Evolutionary conservation across 441 rosid species (phyloP), one percentile per base, ranked within the genome.

Genomic region (Aquilaria agallochum): DNA sequence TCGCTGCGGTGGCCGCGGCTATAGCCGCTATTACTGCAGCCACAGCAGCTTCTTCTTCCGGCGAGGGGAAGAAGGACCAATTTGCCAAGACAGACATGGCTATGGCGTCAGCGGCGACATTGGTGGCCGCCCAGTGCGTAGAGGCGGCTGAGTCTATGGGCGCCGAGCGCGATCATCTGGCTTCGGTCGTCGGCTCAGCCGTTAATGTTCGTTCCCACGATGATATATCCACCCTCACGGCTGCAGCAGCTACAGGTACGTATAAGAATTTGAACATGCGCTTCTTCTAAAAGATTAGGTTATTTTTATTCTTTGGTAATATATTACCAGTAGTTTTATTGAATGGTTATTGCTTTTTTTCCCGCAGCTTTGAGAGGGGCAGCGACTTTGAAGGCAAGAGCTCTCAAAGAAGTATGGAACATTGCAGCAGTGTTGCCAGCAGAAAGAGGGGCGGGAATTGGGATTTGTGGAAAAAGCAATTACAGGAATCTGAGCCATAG

Each of bases 121-220:
- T 89, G 56, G 95, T 92, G 11, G 98, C 98, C 11, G 96, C 98
- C 3, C 98, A 92, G 78, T 92, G 96, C 63, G 96, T 90, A 61
- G 98, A 92, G 69, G 85, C 95, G 1, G 98, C 98, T 1, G 98
- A 92, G 57, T 76, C 78, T 57, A 74, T 90, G 94, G 96, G 98
- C 32, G 96, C 85, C 11, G 98, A 90, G 71, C 86, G 94, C 15
- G 98, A 90, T 53, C 88, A 83, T 63, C 82, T 92, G 66, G 85
- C 96, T 32, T 86, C 90, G 1, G 80, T 90, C 5, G 86, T 92
- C 36, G 86, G 88, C 85, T 92, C 96, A 6, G 90, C 98, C 0
- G 96, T 92, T 42, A 92, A 88, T 54, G 96, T 92, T 47, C 85
- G 76, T 59, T 89, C 95, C 8, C 92, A 86, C 31, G 98, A 90